Evolutionary conservation across 305 asterid species (phyloP).

Genomic region (Ajuga reptans): DNA sequence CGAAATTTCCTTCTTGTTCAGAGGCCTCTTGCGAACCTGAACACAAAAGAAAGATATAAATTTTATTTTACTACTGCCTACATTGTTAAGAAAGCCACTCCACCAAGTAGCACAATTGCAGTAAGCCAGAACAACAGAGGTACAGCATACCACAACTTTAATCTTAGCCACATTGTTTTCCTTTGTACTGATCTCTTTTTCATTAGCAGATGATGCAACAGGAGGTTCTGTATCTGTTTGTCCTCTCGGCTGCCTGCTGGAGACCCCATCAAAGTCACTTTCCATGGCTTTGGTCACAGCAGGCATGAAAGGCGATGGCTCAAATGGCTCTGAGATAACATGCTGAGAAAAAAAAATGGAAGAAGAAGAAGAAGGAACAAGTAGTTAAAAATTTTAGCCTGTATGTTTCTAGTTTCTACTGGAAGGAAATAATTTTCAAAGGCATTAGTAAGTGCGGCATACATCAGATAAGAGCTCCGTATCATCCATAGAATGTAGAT

Average conservation of each 20-base stretch:
- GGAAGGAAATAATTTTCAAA: constrained; percentile 6
- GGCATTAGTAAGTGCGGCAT: constrained; percentile 20
- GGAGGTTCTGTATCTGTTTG: constrained; percentile 53
- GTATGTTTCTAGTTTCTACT: constrained; percentile 9
- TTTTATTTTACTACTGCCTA: constrained; percentile 12
- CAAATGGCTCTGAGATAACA: constrained; percentile 83
- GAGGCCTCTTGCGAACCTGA: constrained; percentile 97
- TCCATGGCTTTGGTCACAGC: constrained; percentile 57
- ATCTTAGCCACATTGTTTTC: constrained; percentile 93
- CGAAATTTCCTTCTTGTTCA: constrained; percentile 84
- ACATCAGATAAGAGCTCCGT: constrained; percentile 97
- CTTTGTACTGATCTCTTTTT: constrained; percentile 53
- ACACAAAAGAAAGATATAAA: constrained; percentile 19
- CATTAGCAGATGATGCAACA: constrained; percentile 40
- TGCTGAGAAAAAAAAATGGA: constrained; percentile 53
- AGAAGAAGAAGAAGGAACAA: too few relatives aligned
- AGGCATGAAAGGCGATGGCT: constrained; percentile 87
- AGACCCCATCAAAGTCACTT: constrained; percentile 49
- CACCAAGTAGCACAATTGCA: constrained; percentile 11
- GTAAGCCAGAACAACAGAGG: constrained; percentile 9
- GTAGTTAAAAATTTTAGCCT: neutral
- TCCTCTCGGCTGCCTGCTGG: constrained; percentile 46
- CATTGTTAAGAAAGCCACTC: neutral
- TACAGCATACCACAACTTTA: constrained; percentile 80
- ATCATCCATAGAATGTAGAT: constrained; percentile 97